Evolutionary conservation across 345 rosid genomes (phyloP).

Genomic region (Moricandia moricandioides): DNA sequence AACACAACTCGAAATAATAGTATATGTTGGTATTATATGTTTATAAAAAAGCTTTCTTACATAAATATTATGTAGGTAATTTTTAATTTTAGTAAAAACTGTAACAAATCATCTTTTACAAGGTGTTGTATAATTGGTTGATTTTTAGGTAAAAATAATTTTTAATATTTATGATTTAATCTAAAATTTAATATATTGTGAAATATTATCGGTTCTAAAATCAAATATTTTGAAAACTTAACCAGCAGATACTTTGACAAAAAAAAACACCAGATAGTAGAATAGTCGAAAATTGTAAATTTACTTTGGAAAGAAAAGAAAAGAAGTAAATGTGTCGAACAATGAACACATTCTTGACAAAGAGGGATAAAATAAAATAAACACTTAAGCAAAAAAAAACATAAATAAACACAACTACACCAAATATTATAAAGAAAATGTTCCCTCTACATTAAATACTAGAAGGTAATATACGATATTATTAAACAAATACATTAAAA

Average conservation of each 20-base stretch:
- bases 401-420: neutral
- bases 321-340: neutral
- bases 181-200: too few species aligned
- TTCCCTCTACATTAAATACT: neutral
- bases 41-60: too few species aligned
- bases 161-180: too few species aligned
- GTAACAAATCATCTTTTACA: too few species aligned
- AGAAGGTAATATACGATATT: neutral
- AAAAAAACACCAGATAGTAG: neutral
- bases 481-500: neutral
- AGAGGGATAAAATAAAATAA: constrained; percentile 11
- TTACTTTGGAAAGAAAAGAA: neutral
- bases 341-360: neutral
- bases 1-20: too few species aligned
- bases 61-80: too few species aligned
- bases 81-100: too few species aligned
- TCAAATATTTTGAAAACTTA: neutral
- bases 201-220: neutral
- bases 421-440: neutral
- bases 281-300: neutral
- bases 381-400: too few species aligned
- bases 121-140: too few species aligned
- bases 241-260: neutral
- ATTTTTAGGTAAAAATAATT: too few species aligned
- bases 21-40: too few species aligned